phyloP scores from a whole-genome alignment of 495 filamentous ascomycete genomes.

The Penicillium ochrochloron region DNA sequence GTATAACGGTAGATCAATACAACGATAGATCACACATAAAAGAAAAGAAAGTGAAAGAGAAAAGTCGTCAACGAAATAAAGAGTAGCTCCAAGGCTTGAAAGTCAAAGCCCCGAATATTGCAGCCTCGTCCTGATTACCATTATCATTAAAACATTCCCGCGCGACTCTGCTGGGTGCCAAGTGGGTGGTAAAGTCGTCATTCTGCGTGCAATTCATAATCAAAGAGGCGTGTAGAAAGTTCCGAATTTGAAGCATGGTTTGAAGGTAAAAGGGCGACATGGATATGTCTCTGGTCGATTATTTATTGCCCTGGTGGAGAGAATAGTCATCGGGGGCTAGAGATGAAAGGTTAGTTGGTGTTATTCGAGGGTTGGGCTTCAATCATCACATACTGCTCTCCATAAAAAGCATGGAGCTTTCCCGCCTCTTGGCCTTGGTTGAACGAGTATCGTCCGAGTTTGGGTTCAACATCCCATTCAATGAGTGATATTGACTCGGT shows the following conservation, averaged over 20 bases:
- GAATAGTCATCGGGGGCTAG: constrained; percentile 20
- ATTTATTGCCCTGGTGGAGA: constrained; percentile 23
- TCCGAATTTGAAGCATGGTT: constrained; percentile 14
- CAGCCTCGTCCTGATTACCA: constrained; percentile 40
- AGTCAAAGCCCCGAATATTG: constrained; percentile 13
- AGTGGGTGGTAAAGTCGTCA: constrained; percentile 33
- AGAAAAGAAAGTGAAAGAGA: constrained; percentile 22
- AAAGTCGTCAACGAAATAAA: neutral
- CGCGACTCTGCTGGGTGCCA: constrained; percentile 30
- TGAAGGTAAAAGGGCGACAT: constrained; percentile 8
- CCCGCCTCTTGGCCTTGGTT: constrained; percentile 57
- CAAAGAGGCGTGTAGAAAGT: constrained; percentile 17
- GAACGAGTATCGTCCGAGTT: constrained; percentile 42
- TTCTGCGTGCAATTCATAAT: constrained; percentile 41
- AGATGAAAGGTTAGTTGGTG: neutral
- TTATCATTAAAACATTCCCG: constrained; percentile 46
- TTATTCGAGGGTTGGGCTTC: neutral
- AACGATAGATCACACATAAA: constrained; percentile 26
- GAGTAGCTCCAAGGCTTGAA: constrained; percentile 7
- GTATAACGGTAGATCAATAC: constrained; percentile 41
- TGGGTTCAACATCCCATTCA: constrained; percentile 48
- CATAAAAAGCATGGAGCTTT: constrained; percentile 65
- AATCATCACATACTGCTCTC: constrained; percentile 32
- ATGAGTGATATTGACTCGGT: constrained; percentile 41
- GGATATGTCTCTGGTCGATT: neutral